Conservation (phyloP, 73 alveolate species). For the Vitrella brassicaformis region DNA sequence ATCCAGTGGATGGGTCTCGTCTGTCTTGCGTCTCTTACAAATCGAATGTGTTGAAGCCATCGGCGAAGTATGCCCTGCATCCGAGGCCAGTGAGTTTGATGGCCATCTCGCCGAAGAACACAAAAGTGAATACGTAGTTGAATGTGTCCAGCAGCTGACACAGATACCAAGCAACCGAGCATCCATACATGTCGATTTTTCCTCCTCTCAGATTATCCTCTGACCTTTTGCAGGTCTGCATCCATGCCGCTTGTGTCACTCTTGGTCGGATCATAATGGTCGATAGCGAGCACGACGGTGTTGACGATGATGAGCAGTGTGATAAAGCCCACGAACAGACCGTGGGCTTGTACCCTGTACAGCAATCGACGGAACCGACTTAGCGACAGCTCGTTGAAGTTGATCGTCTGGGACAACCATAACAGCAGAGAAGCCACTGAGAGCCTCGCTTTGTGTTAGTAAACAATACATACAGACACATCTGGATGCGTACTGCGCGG, state of each 20-base stretch:
- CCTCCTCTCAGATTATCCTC: too few relatives aligned
- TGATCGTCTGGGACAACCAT: too few relatives aligned
- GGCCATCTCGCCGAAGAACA: constrained; percentile 42
- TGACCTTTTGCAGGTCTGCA: background rate
- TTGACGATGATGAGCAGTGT: constrained; percentile 30
- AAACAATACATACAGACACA: background rate
- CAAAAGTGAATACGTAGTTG: constrained; percentile 16
- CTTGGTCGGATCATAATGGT: too few relatives aligned
- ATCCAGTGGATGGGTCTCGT: background rate
- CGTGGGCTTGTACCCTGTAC: too few relatives aligned
- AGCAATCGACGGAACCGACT: too few relatives aligned
- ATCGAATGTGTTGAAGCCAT: constrained; percentile 40
- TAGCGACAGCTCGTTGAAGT: too few relatives aligned
- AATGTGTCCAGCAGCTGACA: too few relatives aligned
- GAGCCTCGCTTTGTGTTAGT: background rate
- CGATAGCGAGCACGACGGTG: constrained; percentile 43
- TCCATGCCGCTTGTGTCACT: constrained; percentile 42
- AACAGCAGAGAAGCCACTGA: background rate
- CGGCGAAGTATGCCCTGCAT: constrained; percentile 6
- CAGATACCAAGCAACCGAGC: too few relatives aligned
- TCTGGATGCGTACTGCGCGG: background rate
- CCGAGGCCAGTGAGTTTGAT: constrained; percentile 45
- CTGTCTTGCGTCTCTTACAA: background rate
- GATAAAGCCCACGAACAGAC: background rate
- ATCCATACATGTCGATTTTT: too few relatives aligned